Percentiles rank a stretch among this genome's conserved stretches.
These are phyloP conservation scores for Rhizopus microsporus DNA, from an alignment of 371 early-diverging fungal species.

Conservation along the genomic window DNA sequence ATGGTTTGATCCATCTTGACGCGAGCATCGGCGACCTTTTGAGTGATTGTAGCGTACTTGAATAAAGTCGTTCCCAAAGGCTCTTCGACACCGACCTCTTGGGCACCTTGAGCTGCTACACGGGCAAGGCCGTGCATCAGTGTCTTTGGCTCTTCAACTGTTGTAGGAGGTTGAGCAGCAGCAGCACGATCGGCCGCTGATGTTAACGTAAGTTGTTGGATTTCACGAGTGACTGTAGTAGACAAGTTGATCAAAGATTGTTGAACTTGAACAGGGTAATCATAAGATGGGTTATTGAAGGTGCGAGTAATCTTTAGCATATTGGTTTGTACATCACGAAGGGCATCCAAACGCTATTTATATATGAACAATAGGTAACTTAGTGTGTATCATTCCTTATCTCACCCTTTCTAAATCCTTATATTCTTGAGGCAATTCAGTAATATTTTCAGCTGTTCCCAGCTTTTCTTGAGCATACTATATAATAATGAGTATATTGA, in stretches of 20 bases:
- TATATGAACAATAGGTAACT: neutral
- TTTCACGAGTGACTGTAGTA: conserved; percentile 57
- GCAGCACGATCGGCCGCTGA: conserved; percentile 51
- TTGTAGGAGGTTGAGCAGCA: neutral
- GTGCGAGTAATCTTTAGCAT: conserved; percentile 72
- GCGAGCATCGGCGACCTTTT: conserved; percentile 78
- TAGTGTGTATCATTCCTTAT: neutral
- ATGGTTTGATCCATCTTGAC: conserved; percentile 73
- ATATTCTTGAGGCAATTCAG: conserved; percentile 90
- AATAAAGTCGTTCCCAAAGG: conserved; percentile 80
- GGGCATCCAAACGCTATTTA: conserved; percentile 61
- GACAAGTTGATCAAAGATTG: conserved; percentile 69
- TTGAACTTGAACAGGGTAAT: conserved; percentile 75
- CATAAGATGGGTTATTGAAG: conserved; percentile 70
- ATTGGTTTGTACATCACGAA: conserved; percentile 62
- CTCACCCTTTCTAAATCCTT: conserved; percentile 74
- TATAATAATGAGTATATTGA: conserved; percentile 1
- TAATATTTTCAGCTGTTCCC: conserved; percentile 77
- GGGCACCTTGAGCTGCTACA: conserved; percentile 54
- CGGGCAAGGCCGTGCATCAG: conserved; percentile 74
- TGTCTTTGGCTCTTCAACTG: conserved; percentile 53
- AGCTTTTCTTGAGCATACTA: conserved; percentile 87
- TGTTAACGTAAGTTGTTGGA: conserved; percentile 63
- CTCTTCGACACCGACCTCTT: conserved; percentile 71
- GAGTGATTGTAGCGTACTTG: conserved; percentile 81